Base-by-base conservation (phyloP, 345 rosid species). In the Aegle marmelos region DNA sequence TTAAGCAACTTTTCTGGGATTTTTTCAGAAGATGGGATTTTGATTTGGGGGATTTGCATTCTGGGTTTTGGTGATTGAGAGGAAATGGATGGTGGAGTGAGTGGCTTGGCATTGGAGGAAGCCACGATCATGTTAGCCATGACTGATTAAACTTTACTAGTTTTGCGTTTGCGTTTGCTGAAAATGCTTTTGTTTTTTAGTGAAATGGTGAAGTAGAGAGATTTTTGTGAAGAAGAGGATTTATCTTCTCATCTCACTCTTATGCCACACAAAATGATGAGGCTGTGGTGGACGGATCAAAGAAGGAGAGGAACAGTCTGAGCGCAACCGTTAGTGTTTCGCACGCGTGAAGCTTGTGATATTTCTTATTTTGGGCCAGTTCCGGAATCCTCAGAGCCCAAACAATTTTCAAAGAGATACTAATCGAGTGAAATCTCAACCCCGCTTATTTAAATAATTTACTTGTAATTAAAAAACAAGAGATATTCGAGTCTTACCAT, bases 101-200 rank as follows among this genome's bases (percentile, higher is more conserved):
- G 13, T 60, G 91, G 84, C 71, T 85, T 90, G 73, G 81, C 79
- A 21, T 80, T 83, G 25, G 91, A 84, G 74, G 95, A 86, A 53
- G 97, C 97, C 94, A 92, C 86, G 70, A 96, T 90, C 86, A 92
- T 72, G 84, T 80, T 88, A 78, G 97, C 95, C 97, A 94, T 94
- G 81, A 89, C 83, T 56, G 73, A 21, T 28, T 45, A 17, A 45
- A 13, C 3, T 13, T 13, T 45, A 45, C 17, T 45, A 45, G 36
- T 2, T 16, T 22, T 27, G 9, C 2, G n/a, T 68, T 53, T 70
- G 61, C 59, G 65, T 16, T 53, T 53, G 41, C 22, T 50, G 56
- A 50, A 50, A 53, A 14, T 53, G 22, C 21, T 53, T 53, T 53
- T 17, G 62, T 31, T 67, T 78, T 25, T 62, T 48, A 78, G 69